Conservation (phyloP, 2,329 filamentous ascomycete species). For the Raffaelea deltoideospora region DNA sequence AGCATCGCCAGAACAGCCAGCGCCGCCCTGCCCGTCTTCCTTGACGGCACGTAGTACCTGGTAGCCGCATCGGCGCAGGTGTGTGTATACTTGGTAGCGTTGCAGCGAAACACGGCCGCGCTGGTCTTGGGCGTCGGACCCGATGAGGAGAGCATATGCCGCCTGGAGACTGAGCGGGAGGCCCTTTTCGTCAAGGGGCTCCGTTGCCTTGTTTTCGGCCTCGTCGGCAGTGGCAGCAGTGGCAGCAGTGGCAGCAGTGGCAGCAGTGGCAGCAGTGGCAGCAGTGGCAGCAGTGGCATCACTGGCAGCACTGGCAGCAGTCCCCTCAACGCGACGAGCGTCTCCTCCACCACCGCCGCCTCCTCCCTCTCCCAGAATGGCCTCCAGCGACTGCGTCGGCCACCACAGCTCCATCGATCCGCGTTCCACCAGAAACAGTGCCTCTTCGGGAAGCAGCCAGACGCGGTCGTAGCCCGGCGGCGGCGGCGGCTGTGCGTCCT, state of each 20-base stretch:
- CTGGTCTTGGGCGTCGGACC: conserved; percentile 39
- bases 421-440: conserved; percentile 75
- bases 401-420: conserved; percentile 80
- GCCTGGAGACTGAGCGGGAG: conserved; percentile 85
- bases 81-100: conserved; percentile 76
- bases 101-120: conserved; percentile 51
- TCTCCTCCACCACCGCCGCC: conserved; percentile 4
- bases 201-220: conserved; percentile 11
- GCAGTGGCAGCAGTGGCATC: too few species aligned
- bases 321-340: background rate
- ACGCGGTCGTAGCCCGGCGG: conserved; percentile 41
- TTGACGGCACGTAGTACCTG: conserved; percentile 31
- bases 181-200: conserved; percentile 36
- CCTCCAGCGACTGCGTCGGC: conserved; percentile 42
- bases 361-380: conserved; percentile 21
- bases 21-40: background rate
- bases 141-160: conserved; percentile 74
- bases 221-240: too few species aligned
- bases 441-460: conserved; percentile 86
- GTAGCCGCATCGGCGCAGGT: conserved; percentile 72
- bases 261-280: too few species aligned
- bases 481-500: conserved; percentile 22
- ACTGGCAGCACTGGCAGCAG: too few species aligned
- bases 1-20: background rate
- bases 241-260: too few species aligned